Evolutionary conservation across 2,329 filamentous ascomycete genomes (phyloP).

Genomic region (Sporothrix schenckii): DNA sequence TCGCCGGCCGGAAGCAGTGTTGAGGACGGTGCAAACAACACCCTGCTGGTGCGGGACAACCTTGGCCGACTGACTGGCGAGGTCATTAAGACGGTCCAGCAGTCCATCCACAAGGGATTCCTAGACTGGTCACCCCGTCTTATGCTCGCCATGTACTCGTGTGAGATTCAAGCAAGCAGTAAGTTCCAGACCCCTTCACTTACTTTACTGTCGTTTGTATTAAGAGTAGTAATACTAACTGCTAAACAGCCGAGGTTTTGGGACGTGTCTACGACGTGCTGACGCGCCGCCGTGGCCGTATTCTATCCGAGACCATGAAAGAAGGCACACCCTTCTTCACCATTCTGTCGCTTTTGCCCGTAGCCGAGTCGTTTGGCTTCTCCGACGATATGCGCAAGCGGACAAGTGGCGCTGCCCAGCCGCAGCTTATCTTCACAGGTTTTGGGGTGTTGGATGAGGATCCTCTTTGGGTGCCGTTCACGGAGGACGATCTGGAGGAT

Average conservation of each 20-base stretch:
- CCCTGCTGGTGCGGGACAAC: constrained; percentile 54
- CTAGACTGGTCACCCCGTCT: constrained; percentile 96
- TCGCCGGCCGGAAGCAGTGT: constrained; percentile 55
- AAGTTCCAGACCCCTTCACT: constrained; percentile 43
- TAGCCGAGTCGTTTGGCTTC: constrained; percentile 95
- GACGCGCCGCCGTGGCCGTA: constrained; percentile 86
- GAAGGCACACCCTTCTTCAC: constrained; percentile 97
- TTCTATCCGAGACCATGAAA: constrained; percentile 88
- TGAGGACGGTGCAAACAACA: not conserved
- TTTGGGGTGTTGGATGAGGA: constrained; percentile 94
- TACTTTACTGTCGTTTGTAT: not conserved
- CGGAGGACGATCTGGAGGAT: constrained; percentile 95
- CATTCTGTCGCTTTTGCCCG: constrained; percentile 82
- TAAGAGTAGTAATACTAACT: not conserved
- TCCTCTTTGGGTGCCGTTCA: constrained; percentile 96
- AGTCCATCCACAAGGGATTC: constrained; percentile 81
- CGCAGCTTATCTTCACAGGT: constrained; percentile 89
- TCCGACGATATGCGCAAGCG: constrained; percentile 94
- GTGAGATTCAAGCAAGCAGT: constrained; percentile 94
- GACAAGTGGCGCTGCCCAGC: constrained; percentile 85
- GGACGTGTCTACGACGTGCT: constrained; percentile 96
- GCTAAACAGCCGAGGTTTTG: constrained; percentile 75
- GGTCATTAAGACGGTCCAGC: constrained; percentile 84
- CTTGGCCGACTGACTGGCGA: constrained; percentile 86
- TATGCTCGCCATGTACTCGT: constrained; percentile 95